Evolutionary conservation across 2,329 filamentous ascomycete species (phyloP).

Genomic region (Colletotrichum tropicale): DNA sequence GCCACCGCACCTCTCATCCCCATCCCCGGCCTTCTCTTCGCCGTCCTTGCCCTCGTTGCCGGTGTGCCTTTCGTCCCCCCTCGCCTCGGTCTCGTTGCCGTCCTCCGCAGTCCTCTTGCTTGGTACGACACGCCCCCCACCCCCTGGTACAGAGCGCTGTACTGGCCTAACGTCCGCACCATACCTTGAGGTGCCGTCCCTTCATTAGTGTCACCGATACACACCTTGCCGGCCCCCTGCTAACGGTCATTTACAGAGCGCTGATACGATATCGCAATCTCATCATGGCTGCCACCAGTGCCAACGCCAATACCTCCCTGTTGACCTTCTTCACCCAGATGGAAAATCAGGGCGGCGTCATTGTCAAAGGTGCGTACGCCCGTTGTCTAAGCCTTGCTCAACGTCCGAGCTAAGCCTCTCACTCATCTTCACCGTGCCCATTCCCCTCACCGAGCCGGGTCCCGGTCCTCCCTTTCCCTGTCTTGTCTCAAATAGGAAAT

Average conservation of each 20-base stretch:
- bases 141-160: background rate
- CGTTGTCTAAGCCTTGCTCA: background rate
- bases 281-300: slow-evolving; percentile 40
- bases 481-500: background rate
- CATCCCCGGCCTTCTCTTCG: background rate
- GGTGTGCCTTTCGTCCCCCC: background rate
- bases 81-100: background rate
- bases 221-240: slow-evolving; percentile 2
- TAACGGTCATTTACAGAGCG: background rate
- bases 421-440: background rate
- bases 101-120: background rate
- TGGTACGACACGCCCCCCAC: background rate
- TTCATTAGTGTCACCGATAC: background rate
- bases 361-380: slow-evolving; percentile 49
- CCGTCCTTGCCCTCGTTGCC: background rate
- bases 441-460: background rate
- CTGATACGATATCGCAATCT: slow-evolving; percentile 9
- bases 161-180: background rate
- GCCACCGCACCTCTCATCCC: background rate
- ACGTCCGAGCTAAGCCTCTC: slow-evolving; percentile 4
- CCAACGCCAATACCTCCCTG: slow-evolving; percentile 25
- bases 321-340: slow-evolving; percentile 51
- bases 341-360: slow-evolving; percentile 47
- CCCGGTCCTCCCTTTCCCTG: background rate
- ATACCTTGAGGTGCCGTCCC: background rate